phyloP scores from a whole-genome alignment of 169 alveolate genomes.

The Perkinsus olseni region DNA sequence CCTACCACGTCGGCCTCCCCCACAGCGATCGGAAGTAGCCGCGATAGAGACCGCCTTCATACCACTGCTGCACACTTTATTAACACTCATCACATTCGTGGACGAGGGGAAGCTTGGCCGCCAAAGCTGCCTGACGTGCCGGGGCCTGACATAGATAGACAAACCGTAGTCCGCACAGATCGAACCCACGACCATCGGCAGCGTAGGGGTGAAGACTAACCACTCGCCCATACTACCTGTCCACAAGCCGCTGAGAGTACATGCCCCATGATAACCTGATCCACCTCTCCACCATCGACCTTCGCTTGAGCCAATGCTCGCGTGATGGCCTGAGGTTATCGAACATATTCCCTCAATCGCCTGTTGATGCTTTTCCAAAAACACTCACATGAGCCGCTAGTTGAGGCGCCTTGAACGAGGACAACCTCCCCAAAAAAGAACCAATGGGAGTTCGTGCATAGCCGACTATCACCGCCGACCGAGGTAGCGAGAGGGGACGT shows the following conservation, averaged over 20 bases:
- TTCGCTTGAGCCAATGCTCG: slow-evolving; percentile 30
- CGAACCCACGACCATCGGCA: background rate
- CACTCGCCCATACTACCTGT: slow-evolving; percentile 30
- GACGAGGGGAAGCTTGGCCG: slow-evolving; percentile 16
- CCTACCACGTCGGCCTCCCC: slow-evolving; percentile 18
- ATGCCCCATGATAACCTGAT: slow-evolving; percentile 46
- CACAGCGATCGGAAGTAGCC: slow-evolving; percentile 29
- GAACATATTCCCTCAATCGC: too few relatives aligned
- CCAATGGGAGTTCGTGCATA: slow-evolving; percentile 46
- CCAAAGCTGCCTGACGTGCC: slow-evolving; percentile 29
- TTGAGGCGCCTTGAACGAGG: slow-evolving; percentile 28
- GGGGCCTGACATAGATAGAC: slow-evolving; percentile 16
- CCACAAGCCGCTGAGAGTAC: slow-evolving; percentile 43
- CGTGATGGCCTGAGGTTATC: slow-evolving; percentile 19
- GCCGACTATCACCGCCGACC: slow-evolving; percentile 26
- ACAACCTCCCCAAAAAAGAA: slow-evolving; percentile 28
- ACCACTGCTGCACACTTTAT: slow-evolving; percentile 55
- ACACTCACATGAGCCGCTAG: slow-evolving; percentile 17
- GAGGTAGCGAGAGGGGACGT: slow-evolving; percentile 17
- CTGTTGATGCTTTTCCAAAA: background rate
- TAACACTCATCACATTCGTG: slow-evolving; percentile 26
- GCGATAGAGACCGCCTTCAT: slow-evolving; percentile 47
- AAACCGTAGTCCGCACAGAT: background rate
- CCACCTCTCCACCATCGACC: slow-evolving; percentile 26
- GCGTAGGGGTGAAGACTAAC: background rate